A percentile compares a stretch with the other conserved stretches of the same genome.
Conservation (phyloP, 345 rosid species). For the Geranium rotundifolium region DNA sequence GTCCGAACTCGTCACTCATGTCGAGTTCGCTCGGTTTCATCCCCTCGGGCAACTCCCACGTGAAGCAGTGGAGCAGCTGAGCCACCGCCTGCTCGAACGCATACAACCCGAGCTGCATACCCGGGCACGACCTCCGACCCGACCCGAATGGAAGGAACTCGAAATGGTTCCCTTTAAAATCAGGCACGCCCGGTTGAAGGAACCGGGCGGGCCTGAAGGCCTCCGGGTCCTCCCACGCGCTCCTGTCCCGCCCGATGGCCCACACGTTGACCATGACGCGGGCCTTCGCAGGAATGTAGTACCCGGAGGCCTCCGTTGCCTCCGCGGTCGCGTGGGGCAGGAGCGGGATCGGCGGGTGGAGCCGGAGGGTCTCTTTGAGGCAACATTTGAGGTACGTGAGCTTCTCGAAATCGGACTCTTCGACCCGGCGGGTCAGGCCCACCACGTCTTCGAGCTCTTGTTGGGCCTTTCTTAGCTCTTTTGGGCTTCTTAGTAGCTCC, state of each 20-base stretch:
- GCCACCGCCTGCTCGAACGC: constrained; percentile 63
- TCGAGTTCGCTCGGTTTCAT: constrained; percentile 80
- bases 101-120: constrained; percentile 87
- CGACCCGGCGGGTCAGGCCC: no score
- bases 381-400: no score
- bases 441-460: no score
- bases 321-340: constrained; percentile 78
- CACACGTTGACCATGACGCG: constrained; percentile 69
- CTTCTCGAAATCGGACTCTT: no score
- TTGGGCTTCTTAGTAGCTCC: no score
- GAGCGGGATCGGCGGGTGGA: constrained; percentile 94
- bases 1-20: constrained; percentile 72
- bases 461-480: no score
- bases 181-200: constrained; percentile 45
- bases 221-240: constrained; percentile 77
- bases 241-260: constrained; percentile 63
- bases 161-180: constrained; percentile 64
- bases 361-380: constrained; percentile 70
- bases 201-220: constrained; percentile 65
- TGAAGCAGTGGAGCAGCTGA: constrained; percentile 57
- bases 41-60: constrained; percentile 84
- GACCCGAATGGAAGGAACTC: constrained; percentile 90
- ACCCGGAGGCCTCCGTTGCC: constrained; percentile 50
- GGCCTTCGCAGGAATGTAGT: constrained; percentile 49
- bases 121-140: constrained; percentile 89